phyloP scores from a whole-genome alignment of 805 yeast genomes.

The Candida silvicultrix region DNA sequence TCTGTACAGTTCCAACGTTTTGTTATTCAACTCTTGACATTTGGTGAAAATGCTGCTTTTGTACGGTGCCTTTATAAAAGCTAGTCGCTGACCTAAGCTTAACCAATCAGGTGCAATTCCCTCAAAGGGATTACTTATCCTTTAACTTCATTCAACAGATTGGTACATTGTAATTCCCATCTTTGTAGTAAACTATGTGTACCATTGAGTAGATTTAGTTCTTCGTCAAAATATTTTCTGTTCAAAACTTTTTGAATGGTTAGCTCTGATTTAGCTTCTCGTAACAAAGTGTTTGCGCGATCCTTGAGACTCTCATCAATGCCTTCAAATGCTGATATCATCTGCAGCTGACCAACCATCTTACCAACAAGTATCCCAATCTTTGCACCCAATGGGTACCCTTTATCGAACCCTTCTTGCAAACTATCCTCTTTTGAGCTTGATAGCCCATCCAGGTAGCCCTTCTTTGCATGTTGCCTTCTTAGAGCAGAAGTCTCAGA shows the following conservation, averaged over 20 bases:
- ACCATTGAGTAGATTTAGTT: conserved; percentile 31
- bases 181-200: conserved; percentile 33
- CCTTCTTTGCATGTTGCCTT: conserved; percentile 68
- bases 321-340: conserved; percentile 17
- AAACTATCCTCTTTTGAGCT: conserved; percentile 59
- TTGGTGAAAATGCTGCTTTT: too few relatives aligned
- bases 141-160: conserved; percentile 1
- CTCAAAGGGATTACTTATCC: too few relatives aligned
- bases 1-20: too few relatives aligned
- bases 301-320: conserved; percentile 11
- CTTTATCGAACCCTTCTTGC: conserved; percentile 77
- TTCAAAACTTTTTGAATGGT: conserved; percentile 52
- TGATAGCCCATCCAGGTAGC: conserved; percentile 77
- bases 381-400: conserved; percentile 69
- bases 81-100: too few relatives aligned
- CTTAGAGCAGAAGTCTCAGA: conserved; percentile 34
- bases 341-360: conserved; percentile 49
- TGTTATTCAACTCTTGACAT: too few relatives aligned
- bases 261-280: conserved; percentile 44
- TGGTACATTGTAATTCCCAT: conserved; percentile 32
- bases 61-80: too few relatives aligned
- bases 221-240: conserved; percentile 39
- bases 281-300: conserved; percentile 20
- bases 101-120: too few relatives aligned
- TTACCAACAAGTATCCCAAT: conserved; percentile 64